Evolutionary conservation across 2,329 filamentous ascomycete genomes (phyloP).

Genomic region (Phyllosticta citrichinensis): DNA sequence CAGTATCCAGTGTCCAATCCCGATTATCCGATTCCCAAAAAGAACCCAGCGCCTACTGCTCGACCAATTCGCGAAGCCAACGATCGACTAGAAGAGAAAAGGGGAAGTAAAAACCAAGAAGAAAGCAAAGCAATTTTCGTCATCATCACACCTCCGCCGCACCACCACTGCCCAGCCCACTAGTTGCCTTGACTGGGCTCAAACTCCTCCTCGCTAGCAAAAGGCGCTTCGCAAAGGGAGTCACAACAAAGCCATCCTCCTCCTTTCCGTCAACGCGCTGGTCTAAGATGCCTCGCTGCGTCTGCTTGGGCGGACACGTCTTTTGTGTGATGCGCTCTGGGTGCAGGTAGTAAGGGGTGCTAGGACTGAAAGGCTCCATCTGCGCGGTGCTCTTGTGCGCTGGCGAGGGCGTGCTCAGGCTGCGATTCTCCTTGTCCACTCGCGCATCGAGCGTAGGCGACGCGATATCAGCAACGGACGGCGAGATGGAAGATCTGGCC

Average conservation of each 20-base stretch:
- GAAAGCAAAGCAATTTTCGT: not conserved
- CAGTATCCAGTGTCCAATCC: no score
- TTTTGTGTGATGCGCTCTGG: constrained; percentile 37
- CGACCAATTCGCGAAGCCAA: no score
- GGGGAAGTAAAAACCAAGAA: not conserved
- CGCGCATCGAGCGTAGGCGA: not conserved
- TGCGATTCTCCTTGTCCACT: constrained; percentile 11
- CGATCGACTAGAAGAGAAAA: no score
- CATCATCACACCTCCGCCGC: not conserved
- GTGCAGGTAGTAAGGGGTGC: constrained; percentile 37
- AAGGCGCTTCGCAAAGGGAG: constrained; percentile 18
- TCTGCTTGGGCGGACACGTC: constrained; percentile 45
- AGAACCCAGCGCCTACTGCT: no score
- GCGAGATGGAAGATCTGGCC: constrained; percentile 17
- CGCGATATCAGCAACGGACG: constrained; percentile 4
- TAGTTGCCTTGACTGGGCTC: not conserved
- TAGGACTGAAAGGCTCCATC: constrained; percentile 23
- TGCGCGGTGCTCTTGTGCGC: constrained; percentile 12
- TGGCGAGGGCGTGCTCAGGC: constrained; percentile 19
- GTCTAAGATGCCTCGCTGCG: constrained; percentile 9
- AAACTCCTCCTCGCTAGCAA: constrained; percentile 14
- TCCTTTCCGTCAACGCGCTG: not conserved
- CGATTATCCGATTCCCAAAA: no score
- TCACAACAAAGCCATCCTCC: not conserved
- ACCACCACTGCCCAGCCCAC: not conserved